These are phyloP conservation scores for Podospora pseudocomata DNA, from an alignment of 495 filamentous ascomycete species.

Conservation along the genomic window DNA sequence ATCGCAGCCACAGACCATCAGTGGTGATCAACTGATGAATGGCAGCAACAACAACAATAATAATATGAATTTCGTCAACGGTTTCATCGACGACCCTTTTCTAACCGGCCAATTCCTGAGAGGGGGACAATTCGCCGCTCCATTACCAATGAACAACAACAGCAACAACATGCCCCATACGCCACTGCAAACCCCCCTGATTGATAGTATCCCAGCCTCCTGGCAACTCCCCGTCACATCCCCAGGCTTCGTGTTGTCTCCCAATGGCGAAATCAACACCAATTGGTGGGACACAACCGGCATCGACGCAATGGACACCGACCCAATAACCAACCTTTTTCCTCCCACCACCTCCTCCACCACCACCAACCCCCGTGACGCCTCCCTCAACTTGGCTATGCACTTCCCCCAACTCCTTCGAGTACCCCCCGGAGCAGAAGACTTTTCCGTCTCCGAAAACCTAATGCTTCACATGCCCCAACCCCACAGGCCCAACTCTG, in stretches of 20 bases:
- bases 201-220: constrained; percentile 5
- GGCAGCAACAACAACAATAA: constrained; percentile 2
- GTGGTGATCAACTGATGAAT: constrained; percentile 2
- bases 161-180: constrained; percentile 25
- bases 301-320: constrained; percentile 24
- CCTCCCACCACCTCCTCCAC: background rate
- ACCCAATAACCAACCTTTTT: background rate
- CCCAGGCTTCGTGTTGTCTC: background rate
- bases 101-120: constrained; percentile 22
- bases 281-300: constrained; percentile 31
- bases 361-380: background rate
- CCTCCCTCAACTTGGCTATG: constrained; percentile 15
- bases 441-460: constrained; percentile 26
- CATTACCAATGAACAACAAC: background rate
- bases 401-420: constrained; percentile 24
- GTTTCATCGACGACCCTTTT: constrained; percentile 40
- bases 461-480: constrained; percentile 42
- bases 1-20: constrained; percentile 2
- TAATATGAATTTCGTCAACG: constrained; percentile 27
- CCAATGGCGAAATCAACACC: constrained; percentile 15
- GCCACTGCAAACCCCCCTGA: constrained; percentile 30
- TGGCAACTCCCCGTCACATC: background rate
- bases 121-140: constrained; percentile 9
- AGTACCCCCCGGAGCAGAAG: constrained; percentile 24
- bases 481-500: constrained; percentile 6